Percentiles rank a stretch among this genome's conserved stretches.
These are phyloP conservation scores for Eucalyptus pauciflora DNA, from an alignment of 345 rosid species.

Conservation along the genomic window DNA sequence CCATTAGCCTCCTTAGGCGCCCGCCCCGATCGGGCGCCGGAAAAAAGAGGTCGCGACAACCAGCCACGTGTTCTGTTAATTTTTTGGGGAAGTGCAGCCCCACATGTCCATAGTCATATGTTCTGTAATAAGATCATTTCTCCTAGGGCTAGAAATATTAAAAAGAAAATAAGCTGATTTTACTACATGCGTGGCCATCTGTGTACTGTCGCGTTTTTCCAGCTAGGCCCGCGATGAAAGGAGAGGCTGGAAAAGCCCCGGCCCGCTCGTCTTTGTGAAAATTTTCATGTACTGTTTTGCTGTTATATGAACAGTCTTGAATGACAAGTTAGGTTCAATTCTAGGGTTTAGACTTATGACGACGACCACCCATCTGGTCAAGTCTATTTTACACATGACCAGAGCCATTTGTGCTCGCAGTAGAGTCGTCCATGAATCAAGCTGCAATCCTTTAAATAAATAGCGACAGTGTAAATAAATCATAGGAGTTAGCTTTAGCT, in stretches of 20 bases:
- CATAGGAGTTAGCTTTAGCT: neutral
- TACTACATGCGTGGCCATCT: neutral
- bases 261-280: neutral
- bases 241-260: neutral
- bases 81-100: neutral
- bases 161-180: neutral
- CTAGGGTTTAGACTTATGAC: neutral
- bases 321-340: neutral
- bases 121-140: neutral
- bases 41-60: too few relatives aligned
- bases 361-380: neutral
- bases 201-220: neutral
- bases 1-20: too few relatives aligned
- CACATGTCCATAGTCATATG: neutral
- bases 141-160: neutral
- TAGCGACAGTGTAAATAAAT: neutral
- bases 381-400: neutral
- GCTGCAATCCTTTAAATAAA: neutral
- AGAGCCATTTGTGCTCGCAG: neutral
- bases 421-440: neutral
- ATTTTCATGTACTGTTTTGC: neutral
- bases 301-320: neutral
- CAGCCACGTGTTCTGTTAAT: neutral
- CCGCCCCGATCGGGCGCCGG: too few relatives aligned
- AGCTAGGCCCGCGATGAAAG: neutral